These are phyloP conservation scores for Spathaspora girioi DNA, from an alignment of 805 yeast species.

Conservation along the genomic window DNA sequence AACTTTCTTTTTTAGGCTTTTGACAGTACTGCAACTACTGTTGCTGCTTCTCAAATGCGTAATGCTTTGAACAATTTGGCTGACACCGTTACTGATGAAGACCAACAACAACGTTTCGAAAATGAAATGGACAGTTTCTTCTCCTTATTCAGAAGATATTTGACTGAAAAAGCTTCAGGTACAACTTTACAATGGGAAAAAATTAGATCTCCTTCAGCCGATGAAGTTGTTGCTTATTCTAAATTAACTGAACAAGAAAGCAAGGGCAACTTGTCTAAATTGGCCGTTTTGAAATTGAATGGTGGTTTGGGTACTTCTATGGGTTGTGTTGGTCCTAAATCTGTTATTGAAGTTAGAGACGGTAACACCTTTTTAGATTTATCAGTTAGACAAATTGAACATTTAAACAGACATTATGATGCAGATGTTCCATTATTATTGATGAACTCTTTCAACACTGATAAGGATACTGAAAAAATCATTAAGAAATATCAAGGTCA, in stretches of 20 bases:
- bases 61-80: slow-evolving; percentile 87
- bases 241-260: slow-evolving; percentile 36
- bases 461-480: slow-evolving; percentile 89
- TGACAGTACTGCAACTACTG: slow-evolving; percentile 90
- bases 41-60: slow-evolving; percentile 97
- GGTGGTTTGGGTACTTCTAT: slow-evolving; percentile 99
- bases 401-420: slow-evolving; percentile 83
- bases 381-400: slow-evolving; percentile 94
- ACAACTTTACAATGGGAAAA: slow-evolving; percentile 89
- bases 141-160: slow-evolving; percentile 86
- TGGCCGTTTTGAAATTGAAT: slow-evolving; percentile 93
- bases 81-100: slow-evolving; percentile 65
- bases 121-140: slow-evolving; percentile 93
- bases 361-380: slow-evolving; percentile 96
- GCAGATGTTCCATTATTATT: slow-evolving; percentile 92
- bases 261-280: slow-evolving; percentile 59
- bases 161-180: slow-evolving; percentile 84
- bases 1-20: slow-evolving; percentile 52
- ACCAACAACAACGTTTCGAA: slow-evolving; percentile 61
- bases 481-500: slow-evolving; percentile 97
- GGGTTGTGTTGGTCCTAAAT: slow-evolving; percentile 99
- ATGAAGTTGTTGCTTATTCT: slow-evolving; percentile 82
- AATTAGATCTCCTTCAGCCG: slow-evolving; percentile 84
- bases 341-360: slow-evolving; percentile 97
- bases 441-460: slow-evolving; percentile 99